These are phyloP conservation scores for Populus euphratica DNA, from an alignment of 345 rosid genomes.

Conservation along the genomic window DNA sequence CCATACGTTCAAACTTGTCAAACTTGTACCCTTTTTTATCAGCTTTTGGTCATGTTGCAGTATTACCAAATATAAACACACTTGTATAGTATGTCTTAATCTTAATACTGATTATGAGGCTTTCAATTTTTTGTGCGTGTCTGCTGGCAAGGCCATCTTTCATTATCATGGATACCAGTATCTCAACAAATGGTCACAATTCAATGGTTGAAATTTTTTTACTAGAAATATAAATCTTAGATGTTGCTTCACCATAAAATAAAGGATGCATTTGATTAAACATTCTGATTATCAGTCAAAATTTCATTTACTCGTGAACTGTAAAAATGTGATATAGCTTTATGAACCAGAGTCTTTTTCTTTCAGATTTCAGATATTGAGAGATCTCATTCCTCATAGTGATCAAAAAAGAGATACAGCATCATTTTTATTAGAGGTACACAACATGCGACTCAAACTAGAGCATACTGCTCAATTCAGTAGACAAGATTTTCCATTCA, in stretches of 20 bases:
- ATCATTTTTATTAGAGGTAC: slow-evolving; percentile 34
- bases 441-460: not conserved
- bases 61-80: not conserved
- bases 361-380: slow-evolving; percentile 34
- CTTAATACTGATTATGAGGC: not conserved
- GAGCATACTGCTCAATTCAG: not conserved
- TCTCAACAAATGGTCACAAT: not conserved
- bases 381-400: slow-evolving; percentile 32
- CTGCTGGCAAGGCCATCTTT: not conserved
- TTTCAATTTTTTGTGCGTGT: not conserved
- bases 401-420: slow-evolving; percentile 37
- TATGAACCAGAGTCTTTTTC: not conserved
- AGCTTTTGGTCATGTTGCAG: not conserved
- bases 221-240: not conserved
- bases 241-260: not conserved
- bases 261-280: slow-evolving; percentile 3
- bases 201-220: not conserved
- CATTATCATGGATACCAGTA: not conserved
- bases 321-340: not conserved
- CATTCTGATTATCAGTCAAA: not conserved
- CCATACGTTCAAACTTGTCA: not conserved
- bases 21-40: not conserved
- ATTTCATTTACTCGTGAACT: not conserved
- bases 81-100: not conserved
- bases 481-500: not conserved